These are phyloP conservation scores for Aureobasidium sp. DNA, from an alignment of 2,329 filamentous ascomycete species.

Conservation along the genomic window DNA sequence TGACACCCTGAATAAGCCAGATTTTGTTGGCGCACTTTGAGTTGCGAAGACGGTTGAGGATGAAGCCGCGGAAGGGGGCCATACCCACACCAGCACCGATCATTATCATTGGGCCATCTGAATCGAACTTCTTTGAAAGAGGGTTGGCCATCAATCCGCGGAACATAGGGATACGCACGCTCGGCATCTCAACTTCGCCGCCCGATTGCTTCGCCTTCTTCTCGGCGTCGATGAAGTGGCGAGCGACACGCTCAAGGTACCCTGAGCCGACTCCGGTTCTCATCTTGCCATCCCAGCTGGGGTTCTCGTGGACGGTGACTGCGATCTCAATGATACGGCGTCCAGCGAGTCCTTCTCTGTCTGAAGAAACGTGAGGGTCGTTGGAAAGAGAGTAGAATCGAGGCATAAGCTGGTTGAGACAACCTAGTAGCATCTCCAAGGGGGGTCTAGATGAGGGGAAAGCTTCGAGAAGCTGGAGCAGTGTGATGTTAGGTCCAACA, in stretches of 20 bases:
- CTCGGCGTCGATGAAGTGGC: conserved; percentile 60
- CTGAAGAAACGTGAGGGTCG: conserved; percentile 74
- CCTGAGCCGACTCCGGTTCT: conserved; percentile 86
- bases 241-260: conserved; percentile 81
- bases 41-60: conserved; percentile 84
- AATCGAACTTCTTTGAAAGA: conserved; percentile 79
- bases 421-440: conserved; percentile 68
- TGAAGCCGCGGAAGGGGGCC: conserved; percentile 94
- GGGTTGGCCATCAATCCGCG: conserved; percentile 97
- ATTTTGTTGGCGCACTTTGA: conserved; percentile 97
- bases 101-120: conserved; percentile 93
- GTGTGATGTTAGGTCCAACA: conserved; percentile 73
- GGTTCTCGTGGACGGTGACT: conserved; percentile 85
- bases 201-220: conserved; percentile 40
- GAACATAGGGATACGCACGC: conserved; percentile 89
- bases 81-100: conserved; percentile 96
- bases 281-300: conserved; percentile 58
- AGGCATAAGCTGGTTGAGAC: conserved; percentile 84
- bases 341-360: conserved; percentile 57
- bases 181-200: conserved; percentile 40
- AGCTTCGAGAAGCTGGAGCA: conserved; percentile 77
- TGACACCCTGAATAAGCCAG: conserved; percentile 88
- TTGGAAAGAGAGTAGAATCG: conserved; percentile 98
- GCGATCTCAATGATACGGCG: conserved; percentile 87
- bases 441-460: conserved; percentile 90